phyloP scores from a whole-genome alignment of 75 land plant genomes.

The Cryptomeria japonica region DNA sequence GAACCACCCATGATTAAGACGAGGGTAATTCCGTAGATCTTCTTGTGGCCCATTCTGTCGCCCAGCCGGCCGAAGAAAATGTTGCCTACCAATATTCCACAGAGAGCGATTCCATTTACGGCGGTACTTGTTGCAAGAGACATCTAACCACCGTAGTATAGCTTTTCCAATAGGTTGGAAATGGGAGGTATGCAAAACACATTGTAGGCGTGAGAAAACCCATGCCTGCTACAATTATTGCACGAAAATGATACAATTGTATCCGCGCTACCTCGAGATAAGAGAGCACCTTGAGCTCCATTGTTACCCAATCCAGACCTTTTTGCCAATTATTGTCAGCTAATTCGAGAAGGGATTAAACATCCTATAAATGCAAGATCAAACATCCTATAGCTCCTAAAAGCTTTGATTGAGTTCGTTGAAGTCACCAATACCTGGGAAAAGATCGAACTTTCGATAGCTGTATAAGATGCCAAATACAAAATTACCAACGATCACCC shows the following conservation, averaged over 20 bases:
- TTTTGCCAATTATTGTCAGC: too few species aligned
- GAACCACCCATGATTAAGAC: too few species aligned
- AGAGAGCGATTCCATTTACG: slow-evolving; percentile 25
- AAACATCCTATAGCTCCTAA: too few species aligned
- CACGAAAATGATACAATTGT: slow-evolving; percentile 23
- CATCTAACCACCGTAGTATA: slow-evolving; percentile 21
- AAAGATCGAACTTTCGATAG: too few species aligned
- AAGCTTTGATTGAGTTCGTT: too few species aligned
- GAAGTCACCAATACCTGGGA: too few species aligned
- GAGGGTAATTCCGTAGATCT: too few species aligned
- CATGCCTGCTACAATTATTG: slow-evolving; percentile 36
- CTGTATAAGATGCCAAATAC: too few species aligned
- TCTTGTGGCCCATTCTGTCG: too few species aligned
- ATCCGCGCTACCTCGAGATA: not conserved
- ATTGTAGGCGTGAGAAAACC: slow-evolving; percentile 41
- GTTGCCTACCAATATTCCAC: slow-evolving; percentile 5
- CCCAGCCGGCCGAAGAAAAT: too few species aligned
- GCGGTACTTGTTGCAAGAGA: not conserved
- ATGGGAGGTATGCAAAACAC: slow-evolving; percentile 31
- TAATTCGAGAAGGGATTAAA: not conserved
- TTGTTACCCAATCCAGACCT: not conserved
- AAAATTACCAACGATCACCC: too few species aligned
- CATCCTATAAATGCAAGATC: too few species aligned
- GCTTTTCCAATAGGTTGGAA: slow-evolving; percentile 16
- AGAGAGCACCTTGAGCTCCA: not conserved